Evolutionary conservation across 148 eudicot genomes (phyloP).

Genomic region (Oxyria digyna): DNA sequence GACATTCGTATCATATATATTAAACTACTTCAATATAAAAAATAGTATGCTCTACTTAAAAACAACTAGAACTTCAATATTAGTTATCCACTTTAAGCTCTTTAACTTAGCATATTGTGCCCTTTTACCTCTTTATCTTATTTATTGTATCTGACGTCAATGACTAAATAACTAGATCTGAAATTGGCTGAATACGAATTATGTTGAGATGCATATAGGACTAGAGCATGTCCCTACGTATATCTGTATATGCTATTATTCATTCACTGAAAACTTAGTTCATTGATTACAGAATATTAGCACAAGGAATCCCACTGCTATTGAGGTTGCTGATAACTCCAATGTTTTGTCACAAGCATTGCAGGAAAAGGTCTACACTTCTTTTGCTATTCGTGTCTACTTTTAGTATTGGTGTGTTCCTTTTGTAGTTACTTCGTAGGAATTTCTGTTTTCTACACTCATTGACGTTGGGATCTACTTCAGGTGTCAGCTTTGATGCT

Average conservation of each 20-base stretch:
- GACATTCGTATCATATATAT: neutral
- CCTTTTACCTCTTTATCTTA: neutral
- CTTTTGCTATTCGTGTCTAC: conserved; percentile 6
- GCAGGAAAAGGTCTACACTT: conserved; percentile 71
- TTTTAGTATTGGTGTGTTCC: neutral
- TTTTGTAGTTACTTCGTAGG: neutral
- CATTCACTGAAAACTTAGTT: neutral
- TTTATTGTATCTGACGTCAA: neutral
- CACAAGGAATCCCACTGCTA: conserved; percentile 17
- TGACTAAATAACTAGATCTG: neutral
- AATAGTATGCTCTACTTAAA: neutral
- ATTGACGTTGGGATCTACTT: conserved; percentile 6
- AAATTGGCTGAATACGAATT: neutral
- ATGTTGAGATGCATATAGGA: neutral
- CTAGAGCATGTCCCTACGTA: neutral
- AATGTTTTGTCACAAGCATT: conserved; percentile 72
- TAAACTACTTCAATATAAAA: neutral
- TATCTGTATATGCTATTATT: neutral
- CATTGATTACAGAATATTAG: conserved; percentile 16
- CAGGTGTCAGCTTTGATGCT: conserved; percentile 86
- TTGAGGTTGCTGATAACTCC: conserved; percentile 35
- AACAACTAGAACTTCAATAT: neutral
- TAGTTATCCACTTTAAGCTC: neutral
- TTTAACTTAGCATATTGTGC: neutral
- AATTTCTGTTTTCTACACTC: neutral